These are phyloP conservation scores for Phalaenopsis equestris DNA, from an alignment of 106 monocot genomes.

Conservation along the genomic window DNA sequence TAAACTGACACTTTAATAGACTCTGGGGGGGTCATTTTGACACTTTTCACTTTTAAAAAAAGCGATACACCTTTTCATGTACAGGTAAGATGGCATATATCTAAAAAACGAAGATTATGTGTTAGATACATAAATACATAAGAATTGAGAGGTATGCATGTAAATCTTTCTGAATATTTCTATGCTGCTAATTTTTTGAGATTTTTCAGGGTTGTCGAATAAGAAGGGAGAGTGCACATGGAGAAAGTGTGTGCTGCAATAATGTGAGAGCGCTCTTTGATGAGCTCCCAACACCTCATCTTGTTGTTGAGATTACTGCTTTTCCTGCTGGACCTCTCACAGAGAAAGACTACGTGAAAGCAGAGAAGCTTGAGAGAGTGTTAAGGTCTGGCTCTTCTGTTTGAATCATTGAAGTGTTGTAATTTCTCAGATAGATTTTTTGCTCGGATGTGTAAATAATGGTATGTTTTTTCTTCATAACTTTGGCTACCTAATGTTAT, in stretches of 20 bases:
- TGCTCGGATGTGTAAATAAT: conserved; percentile 2
- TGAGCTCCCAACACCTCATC: conserved; percentile 89
- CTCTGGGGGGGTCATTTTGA: no score
- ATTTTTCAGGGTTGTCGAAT: conserved; percentile 79
- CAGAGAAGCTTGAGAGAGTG: conserved; percentile 86
- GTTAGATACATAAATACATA: no score
- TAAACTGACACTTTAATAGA: no score
- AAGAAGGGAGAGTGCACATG: conserved; percentile 88
- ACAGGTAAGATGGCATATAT: no score
- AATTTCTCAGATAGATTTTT: neutral
- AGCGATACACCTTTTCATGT: no score
- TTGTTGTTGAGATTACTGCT: conserved; percentile 87
- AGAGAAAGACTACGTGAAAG: conserved; percentile 75
- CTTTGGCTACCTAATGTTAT: neutral
- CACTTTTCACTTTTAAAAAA: no score
- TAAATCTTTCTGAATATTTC: no score
- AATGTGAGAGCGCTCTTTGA: conserved; percentile 97
- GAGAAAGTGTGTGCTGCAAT: conserved; percentile 93
- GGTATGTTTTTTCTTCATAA: neutral
- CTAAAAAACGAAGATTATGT: no score
- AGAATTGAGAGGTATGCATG: no score
- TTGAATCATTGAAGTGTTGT: conserved; percentile 23
- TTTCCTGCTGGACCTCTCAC: conserved; percentile 93
- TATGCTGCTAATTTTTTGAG: neutral
- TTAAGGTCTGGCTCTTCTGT: conserved; percentile 78